A percentile compares a stretch with the other conserved stretches of the same genome.
Conservation (phyloP, 2,329 filamentous ascomycete genomes). For the Xylariales sp. region DNA sequence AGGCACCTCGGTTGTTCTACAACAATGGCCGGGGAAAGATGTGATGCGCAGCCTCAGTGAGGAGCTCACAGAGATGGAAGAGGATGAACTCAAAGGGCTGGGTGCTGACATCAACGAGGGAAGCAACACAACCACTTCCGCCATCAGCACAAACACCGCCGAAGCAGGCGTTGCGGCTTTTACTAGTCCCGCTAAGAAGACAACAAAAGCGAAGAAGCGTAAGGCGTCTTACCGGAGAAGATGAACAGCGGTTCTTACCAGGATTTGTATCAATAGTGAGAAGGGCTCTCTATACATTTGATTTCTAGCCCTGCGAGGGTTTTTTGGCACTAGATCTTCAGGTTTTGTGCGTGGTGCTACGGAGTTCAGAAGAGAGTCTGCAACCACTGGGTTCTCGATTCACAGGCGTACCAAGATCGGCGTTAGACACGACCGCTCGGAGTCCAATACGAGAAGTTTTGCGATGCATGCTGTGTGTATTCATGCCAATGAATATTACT, state of each 20-base stretch:
- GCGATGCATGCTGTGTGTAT: too few species aligned
- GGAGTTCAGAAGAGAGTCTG: too few species aligned
- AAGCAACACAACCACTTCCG: conserved; percentile 39
- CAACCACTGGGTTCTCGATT: too few species aligned
- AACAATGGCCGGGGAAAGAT: conserved; percentile 69
- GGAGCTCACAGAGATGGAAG: conserved; percentile 85
- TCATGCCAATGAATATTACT: too few species aligned
- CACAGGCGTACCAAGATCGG: too few species aligned
- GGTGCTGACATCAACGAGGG: conserved; percentile 48
- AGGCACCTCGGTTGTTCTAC: conserved; percentile 75
- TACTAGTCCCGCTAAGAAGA: conserved; percentile 10
- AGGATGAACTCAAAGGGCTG: conserved; percentile 77
- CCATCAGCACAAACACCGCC: conserved; percentile 5
- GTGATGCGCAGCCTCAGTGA: conserved; percentile 68
- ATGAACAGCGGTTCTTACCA: neutral
- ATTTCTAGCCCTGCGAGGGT: too few species aligned
- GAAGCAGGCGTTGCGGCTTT: conserved; percentile 1
- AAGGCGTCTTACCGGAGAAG: conserved; percentile 11
- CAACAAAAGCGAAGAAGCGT: conserved; percentile 8
- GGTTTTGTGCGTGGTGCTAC: too few species aligned
- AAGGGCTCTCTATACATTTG: neutral
- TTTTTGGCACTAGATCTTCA: too few species aligned
- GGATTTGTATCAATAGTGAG: conserved; percentile 5
- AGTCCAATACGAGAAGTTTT: too few species aligned
- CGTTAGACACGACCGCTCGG: too few species aligned